Evolutionary conservation across 345 rosid species (phyloP).

Genomic region (Noccaea caerulescens): DNA sequence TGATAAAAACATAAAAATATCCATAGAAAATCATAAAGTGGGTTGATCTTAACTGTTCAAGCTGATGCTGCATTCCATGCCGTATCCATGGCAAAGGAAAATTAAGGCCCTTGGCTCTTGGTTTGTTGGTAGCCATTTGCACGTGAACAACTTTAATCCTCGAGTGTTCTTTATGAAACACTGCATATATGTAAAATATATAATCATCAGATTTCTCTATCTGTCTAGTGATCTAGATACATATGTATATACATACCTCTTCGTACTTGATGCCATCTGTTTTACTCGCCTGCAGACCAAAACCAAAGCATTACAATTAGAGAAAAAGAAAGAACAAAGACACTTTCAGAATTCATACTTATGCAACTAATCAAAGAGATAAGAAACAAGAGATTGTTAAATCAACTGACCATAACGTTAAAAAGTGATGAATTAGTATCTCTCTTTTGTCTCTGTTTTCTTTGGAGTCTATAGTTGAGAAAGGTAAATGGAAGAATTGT

Average conservation of each 20-base stretch:
- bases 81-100: constrained; percentile 90
- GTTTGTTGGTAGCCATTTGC: constrained; percentile 67
- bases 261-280: constrained; percentile 32
- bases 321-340: background rate
- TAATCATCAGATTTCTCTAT: background rate
- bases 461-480: constrained; percentile 24
- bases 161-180: constrained; percentile 57
- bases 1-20: background rate
- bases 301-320: constrained; percentile 4
- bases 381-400: constrained; percentile 16
- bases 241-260: constrained; percentile 24
- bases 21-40: background rate
- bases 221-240: background rate
- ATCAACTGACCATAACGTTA: constrained; percentile 26
- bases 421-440: background rate
- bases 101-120: constrained; percentile 68
- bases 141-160: constrained; percentile 76
- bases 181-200: constrained; percentile 43
- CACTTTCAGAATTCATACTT: constrained; percentile 8
- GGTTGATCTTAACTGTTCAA: constrained; percentile 63
- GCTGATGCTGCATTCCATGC: constrained; percentile 92
- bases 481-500: constrained; percentile 22
- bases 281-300: constrained; percentile 29
- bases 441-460: background rate
- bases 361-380: background rate